Evolutionary conservation across 768 basidiomycete species (phyloP), one percentile per base, ranked within the genome.

Genomic region (Russula virescens): DNA sequence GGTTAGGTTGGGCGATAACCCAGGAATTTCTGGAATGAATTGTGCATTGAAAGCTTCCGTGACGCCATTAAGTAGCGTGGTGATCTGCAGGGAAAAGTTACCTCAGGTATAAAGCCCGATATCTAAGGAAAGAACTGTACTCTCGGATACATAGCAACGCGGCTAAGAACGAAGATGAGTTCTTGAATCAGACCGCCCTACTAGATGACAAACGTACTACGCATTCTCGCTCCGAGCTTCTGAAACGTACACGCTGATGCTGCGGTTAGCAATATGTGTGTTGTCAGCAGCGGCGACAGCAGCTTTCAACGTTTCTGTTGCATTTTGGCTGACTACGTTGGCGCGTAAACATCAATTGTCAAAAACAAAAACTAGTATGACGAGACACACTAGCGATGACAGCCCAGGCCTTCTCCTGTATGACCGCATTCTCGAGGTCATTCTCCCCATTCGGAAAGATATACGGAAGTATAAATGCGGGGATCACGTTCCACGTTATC

Each of bases 211-310:
- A 7, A 56, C 55, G 38, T 69, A 87, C 86, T 76, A 87, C 19
- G 77, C 79, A 63, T 81, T 82, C 64, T 85, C 85, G 52, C 80
- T 86, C 31, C 85, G 76, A 23, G 81, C 85, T 64, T 79, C 77
- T 0, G 73, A 75, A 0, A 70, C 75, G 63, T 78, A 80, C 16
- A 78, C 77, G 0, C 79, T 84, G 1, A 87, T 74, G 14, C 46
- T 11, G 3, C 31, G 6, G 11, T 60, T 38, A 1, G 81, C 82
- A 25, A 68, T 66, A 3, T 80, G 73, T 1, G 80, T 79, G 59
- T 81, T 75, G 58, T 86, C 75, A 0, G 55, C 60, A 18, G 62
- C 35, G 2, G 67, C 38, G 9, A 70, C 59, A 0, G 72, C 73
- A 5, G 64, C 55, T 16, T 59, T 64, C 34, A 73, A 61, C n/a